phyloP scores from a whole-genome alignment of 371 early-diverging fungal genomes.

The Mortierella sp. region DNA sequence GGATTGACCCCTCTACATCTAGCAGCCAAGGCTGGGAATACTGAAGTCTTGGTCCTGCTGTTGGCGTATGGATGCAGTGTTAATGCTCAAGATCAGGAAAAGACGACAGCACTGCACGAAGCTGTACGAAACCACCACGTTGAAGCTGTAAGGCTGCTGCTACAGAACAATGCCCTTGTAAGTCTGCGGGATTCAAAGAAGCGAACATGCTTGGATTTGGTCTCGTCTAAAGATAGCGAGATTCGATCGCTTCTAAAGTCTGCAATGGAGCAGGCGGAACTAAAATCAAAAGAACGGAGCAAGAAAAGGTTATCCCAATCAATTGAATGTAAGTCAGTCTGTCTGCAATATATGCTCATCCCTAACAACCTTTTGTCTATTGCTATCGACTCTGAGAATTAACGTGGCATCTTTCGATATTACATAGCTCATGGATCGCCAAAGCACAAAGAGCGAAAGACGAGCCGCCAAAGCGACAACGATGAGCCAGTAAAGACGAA shows the following conservation, averaged over 20 bases:
- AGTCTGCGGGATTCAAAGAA: slow-evolving; percentile 66
- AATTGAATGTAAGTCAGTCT: slow-evolving; percentile 31
- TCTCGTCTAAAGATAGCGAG: slow-evolving; percentile 61
- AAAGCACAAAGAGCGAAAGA: slow-evolving; percentile 46
- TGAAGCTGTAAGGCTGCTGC: slow-evolving; percentile 70
- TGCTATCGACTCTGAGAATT: not conserved
- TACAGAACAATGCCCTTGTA: slow-evolving; percentile 72
- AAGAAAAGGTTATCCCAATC: slow-evolving; percentile 34
- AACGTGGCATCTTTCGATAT: not conserved
- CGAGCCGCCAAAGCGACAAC: slow-evolving; percentile 32
- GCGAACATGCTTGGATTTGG: slow-evolving; percentile 68
- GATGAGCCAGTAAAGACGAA: slow-evolving; percentile 23
- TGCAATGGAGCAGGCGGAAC: slow-evolving; percentile 28
- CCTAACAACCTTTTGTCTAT: no score
- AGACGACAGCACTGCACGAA: slow-evolving; percentile 86
- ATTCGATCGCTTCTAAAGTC: slow-evolving; percentile 51
- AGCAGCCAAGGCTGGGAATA: slow-evolving; percentile 78
- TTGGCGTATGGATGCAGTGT: slow-evolving; percentile 81
- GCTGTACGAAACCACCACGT: slow-evolving; percentile 78
- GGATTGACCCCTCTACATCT: slow-evolving; percentile 86
- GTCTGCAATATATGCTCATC: no score
- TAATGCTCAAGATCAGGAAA: slow-evolving; percentile 76
- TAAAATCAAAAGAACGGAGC: slow-evolving; percentile 34
- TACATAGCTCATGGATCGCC: slow-evolving; percentile 30
- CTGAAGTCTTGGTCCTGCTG: slow-evolving; percentile 69